phyloP scores from a whole-genome alignment of 1,284 basidiomycete species.

The Austropuccinia psidii region DNA sequence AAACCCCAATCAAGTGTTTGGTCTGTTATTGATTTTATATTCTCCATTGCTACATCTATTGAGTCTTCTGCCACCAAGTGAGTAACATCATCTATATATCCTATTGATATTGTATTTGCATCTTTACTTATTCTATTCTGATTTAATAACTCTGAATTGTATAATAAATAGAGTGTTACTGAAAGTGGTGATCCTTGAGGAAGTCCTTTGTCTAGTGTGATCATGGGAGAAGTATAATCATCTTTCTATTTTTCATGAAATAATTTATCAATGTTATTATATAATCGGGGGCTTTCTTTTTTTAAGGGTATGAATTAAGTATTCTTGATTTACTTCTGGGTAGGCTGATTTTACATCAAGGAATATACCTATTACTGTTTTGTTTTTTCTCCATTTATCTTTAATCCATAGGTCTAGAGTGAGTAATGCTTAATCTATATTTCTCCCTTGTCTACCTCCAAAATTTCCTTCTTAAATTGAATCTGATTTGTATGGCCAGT shows the following conservation, averaged over 20 bases:
- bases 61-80: neutral
- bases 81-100: conserved; percentile 7
- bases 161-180: conserved; percentile 11
- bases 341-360: conserved; percentile 24
- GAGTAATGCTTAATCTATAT: neutral
- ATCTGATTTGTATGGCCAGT: neutral
- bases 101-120: neutral
- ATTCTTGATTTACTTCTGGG: neutral
- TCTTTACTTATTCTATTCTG: neutral
- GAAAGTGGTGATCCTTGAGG: conserved; percentile 28
- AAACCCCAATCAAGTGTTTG: neutral
- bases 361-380: conserved; percentile 1
- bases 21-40: neutral
- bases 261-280: neutral
- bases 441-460: neutral
- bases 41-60: neutral
- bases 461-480: neutral
- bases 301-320: neutral
- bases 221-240: neutral
- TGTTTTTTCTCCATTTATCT: conserved; percentile 15
- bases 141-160: neutral
- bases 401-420: neutral
- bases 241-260: neutral
- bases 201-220: neutral
- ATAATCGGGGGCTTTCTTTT: neutral